phyloP scores from a whole-genome alignment of 257 asterid species.

The Lycium ferocissimum region DNA sequence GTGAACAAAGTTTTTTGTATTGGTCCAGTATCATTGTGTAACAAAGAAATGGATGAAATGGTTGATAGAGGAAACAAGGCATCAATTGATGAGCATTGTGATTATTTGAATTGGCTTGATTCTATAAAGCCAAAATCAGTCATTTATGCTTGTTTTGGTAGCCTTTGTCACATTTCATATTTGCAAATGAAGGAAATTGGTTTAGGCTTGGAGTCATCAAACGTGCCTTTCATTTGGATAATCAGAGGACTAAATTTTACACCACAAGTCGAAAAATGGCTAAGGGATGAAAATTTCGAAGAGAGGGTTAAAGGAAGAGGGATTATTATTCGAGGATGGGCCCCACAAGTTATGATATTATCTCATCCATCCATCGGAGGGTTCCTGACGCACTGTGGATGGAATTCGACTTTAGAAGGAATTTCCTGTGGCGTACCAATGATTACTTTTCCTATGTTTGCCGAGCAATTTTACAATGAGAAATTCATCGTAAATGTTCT shows the following conservation, averaged over 20 bases:
- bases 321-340: constrained; percentile 1
- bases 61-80: constrained; percentile 43
- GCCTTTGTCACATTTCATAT: constrained; percentile 41
- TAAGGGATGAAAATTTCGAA: constrained; percentile 12
- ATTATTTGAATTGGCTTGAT: constrained; percentile 51
- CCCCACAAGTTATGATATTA: background rate
- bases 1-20: constrained; percentile 53
- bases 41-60: constrained; percentile 36
- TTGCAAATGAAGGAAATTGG: constrained; percentile 52
- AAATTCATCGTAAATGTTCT: background rate
- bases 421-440: background rate
- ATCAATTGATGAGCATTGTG: constrained; percentile 21
- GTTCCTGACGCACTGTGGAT: background rate
- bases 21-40: constrained; percentile 55
- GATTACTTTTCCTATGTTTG: constrained; percentile 19
- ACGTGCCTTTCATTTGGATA: constrained; percentile 42
- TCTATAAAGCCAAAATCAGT: constrained; percentile 38
- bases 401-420: constrained; percentile 7
- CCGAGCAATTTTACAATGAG: background rate
- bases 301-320: constrained; percentile 11
- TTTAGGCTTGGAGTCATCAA: constrained; percentile 49
- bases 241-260: constrained; percentile 28
- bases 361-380: background rate
- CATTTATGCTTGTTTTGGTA: constrained; percentile 56
- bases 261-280: constrained; percentile 37